Evolutionary conservation across 257 asterid genomes (phyloP), one percentile per base, ranked within the genome.

Genomic region (Ophiorrhiza pumila): DNA sequence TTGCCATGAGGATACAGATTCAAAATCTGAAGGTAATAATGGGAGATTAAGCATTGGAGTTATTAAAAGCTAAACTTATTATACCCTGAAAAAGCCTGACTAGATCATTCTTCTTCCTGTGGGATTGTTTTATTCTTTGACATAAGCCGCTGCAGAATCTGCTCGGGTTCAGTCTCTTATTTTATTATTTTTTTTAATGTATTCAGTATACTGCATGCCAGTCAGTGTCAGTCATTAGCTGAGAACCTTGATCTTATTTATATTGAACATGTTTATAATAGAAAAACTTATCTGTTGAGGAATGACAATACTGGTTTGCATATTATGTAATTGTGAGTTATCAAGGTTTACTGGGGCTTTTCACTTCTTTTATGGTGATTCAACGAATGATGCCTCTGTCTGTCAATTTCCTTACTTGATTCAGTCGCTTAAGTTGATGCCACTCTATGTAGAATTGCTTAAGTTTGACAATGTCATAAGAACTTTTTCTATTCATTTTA

Each of bases 1-100:
- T 91, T 78, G 96, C 93, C 35, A 78, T 91, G 91, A 86, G 90
- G 84, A 80, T 86, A 49, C 93, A 91, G 85, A 89, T 85, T 79
- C 96, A 88, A 74, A 85, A 83, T 67, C 89, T 91, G 45, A 91
- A 91, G 96, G 97, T 91, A 84, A 53, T n/a, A 65, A 1, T 47
- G 57, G 31, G n/a, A 22, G 22, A 1, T 29, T 43, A 69, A 65
- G 5, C 18, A 57, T 42, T 78, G 20, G 27, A 56, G 18, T 34
- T 37, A 18, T 43, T 35, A 37, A 32, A 53, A 52, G 35, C 53
- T 42, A 42, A 53, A 57, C 43, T 57, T 15, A 52, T 58, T n/a
- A n/a, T 59, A 39, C 23, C 49, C 25, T 42, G 9, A 29, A 50
- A 2, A 50, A 22, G 22, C 4, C 49, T 29, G 8, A 25, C 34